phyloP scores from a whole-genome alignment of 768 basidiomycete genomes.

The Suillus clintonianus region DNA sequence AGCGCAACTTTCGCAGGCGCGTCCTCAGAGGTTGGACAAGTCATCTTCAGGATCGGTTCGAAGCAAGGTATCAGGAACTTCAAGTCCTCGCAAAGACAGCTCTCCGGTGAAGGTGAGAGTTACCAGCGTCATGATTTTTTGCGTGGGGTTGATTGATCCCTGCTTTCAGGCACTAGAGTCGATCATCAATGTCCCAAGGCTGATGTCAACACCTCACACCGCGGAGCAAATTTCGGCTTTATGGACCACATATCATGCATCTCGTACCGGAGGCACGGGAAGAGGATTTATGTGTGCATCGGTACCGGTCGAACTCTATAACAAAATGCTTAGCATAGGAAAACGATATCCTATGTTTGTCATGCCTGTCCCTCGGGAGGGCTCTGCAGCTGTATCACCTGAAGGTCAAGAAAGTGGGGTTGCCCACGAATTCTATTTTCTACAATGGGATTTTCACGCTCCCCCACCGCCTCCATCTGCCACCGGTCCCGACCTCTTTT shows the following conservation, averaged over 20 bases:
- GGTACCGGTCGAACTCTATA: slow-evolving; percentile 72
- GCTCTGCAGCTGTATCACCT: slow-evolving; percentile 24
- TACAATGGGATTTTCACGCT: slow-evolving; percentile 90
- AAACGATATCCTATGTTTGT: slow-evolving; percentile 77
- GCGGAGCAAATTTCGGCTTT: slow-evolving; percentile 73
- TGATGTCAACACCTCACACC: slow-evolving; percentile 70
- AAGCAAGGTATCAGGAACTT: slow-evolving; percentile 7
- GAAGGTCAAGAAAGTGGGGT: slow-evolving; percentile 31
- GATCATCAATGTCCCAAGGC: slow-evolving; percentile 75
- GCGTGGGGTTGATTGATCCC: not conserved
- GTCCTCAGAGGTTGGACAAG: slow-evolving; percentile 7
- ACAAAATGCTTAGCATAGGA: slow-evolving; percentile 64
- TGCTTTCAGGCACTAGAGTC: slow-evolving; percentile 69
- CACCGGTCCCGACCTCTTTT: slow-evolving; percentile 46
- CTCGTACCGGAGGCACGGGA: slow-evolving; percentile 77
- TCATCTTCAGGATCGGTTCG: slow-evolving; percentile 8
- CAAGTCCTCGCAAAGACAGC: slow-evolving; percentile 53
- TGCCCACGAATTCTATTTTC: slow-evolving; percentile 79
- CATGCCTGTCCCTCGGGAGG: slow-evolving; percentile 70
- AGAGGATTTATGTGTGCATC: slow-evolving; percentile 85
- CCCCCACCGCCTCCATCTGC: slow-evolving; percentile 60
- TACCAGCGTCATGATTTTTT: not conserved
- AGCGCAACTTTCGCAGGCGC: slow-evolving; percentile 14
- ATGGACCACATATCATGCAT: slow-evolving; percentile 89
- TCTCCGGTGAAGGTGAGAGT: slow-evolving; percentile 63